These are phyloP conservation scores for Polygonum maritimum DNA, from an alignment of 148 eudicot species.

Conservation along the genomic window DNA sequence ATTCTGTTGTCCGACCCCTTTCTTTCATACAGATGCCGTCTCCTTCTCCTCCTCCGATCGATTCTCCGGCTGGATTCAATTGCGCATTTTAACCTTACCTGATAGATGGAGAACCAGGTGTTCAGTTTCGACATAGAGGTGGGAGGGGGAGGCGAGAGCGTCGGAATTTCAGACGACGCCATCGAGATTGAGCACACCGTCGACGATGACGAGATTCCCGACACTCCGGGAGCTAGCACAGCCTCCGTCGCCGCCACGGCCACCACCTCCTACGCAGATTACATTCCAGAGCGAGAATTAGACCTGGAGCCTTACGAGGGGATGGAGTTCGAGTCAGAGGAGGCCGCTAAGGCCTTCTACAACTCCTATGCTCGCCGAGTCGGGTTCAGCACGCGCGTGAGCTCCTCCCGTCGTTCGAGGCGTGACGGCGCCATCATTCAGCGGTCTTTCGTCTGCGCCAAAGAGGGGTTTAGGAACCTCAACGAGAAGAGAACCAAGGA, in stretches of 20 bases:
- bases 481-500: conserved; percentile 30
- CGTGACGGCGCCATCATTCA: conserved; percentile 44
- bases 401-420: conserved; percentile 36
- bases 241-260: neutral
- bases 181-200: conserved; percentile 16
- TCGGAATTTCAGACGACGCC: conserved; percentile 21
- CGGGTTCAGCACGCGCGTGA: conserved; percentile 50
- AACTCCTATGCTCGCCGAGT: conserved; percentile 46
- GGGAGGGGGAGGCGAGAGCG: conserved; percentile 13
- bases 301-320: conserved; percentile 46
- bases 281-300: conserved; percentile 19
- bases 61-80: neutral
- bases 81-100: conserved; percentile 1
- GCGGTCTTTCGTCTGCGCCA: conserved; percentile 48
- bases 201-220: conserved; percentile 13
- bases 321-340: conserved; percentile 52
- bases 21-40: neutral
- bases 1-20: neutral
- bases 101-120: conserved; percentile 29
- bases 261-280: conserved; percentile 9
- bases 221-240: conserved; percentile 1
- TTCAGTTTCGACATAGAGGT: conserved; percentile 26
- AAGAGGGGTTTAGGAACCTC: conserved; percentile 40
- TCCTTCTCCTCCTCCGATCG: neutral
- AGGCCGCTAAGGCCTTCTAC: conserved; percentile 52